Base-by-base conservation (phyloP, 78 protist genomes). In the Dictyostelium brefeldianum region DNA sequence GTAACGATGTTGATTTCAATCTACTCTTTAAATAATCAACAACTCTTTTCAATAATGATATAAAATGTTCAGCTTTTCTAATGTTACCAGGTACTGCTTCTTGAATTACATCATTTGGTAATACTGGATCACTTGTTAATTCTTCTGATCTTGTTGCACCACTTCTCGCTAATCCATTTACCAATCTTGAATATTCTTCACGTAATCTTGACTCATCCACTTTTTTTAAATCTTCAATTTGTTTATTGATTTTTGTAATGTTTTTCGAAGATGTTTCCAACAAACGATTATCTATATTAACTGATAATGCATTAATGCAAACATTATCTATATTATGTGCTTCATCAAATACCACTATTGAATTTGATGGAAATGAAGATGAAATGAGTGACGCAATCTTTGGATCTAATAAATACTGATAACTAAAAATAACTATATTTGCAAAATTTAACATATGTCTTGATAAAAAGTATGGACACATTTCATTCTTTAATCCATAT, bases 311-410 rank as follows among this genome's bases (percentile, higher is more conserved):
- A 29, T 98, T 99, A 78, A 98, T 99, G 96, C 99, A 98, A 9
- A 97, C 97, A 79, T 98, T 97, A 82, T 99, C 98, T 70, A 99
- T 97, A 96, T 99, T 99, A 95, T 99, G 99, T 0, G 99, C 99
- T 91, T 99, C 99, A 78, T 99, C 99, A 51, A 99, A 98, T 10
- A 98, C 98, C 11, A 98, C 97, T 36, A 99, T 94, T 20, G 96
- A 85, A 50, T 97, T 96, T 36, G 51, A 69, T 1, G 81, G 64
- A n/a, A 98, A 51, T 14, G 91, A 87, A 18, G 56, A 46, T 0
- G 98, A 51, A 27, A 98, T 89, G 4, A 83, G 31, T 4, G 80
- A 71, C 9, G 98, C 46, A 67, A 99, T 98, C 81, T 96, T 97
- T 4, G 99, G 99, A 81, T 99, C 99, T 41, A 99, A 48, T 51